Percentiles rank a stretch among this genome's conserved stretches.
Conservation (phyloP, 768 basidiomycete genomes). For the Kwoniella newhampshirensis region DNA sequence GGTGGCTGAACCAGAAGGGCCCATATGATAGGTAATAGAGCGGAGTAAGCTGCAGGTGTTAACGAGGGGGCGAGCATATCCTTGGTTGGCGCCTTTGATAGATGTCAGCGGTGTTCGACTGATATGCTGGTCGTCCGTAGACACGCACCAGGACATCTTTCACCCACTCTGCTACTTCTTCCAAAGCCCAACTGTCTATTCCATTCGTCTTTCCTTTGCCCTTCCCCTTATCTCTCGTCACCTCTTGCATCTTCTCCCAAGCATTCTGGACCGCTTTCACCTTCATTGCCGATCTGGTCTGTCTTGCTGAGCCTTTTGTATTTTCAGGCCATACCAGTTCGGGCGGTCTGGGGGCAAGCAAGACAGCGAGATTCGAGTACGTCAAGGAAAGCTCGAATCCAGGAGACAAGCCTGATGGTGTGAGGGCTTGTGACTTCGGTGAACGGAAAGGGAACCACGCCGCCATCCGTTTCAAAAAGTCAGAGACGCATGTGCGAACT, state of each 20-base stretch:
- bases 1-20: constrained; percentile 53
- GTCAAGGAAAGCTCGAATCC: constrained; percentile 43
- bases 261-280: constrained; percentile 31
- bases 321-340: constrained; percentile 17
- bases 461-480: constrained; percentile 69
- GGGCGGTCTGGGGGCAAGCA: constrained; percentile 39
- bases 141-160: constrained; percentile 42
- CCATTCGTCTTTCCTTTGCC: constrained; percentile 10
- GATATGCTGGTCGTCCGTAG: background rate
- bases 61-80: constrained; percentile 39
- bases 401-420: constrained; percentile 22
- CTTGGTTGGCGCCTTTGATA: constrained; percentile 28
- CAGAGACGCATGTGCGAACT: constrained; percentile 32
- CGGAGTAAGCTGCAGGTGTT: constrained; percentile 40
- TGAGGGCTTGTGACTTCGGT: constrained; percentile 1
- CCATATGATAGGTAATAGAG: constrained; percentile 51
- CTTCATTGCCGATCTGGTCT: constrained; percentile 1
- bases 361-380: constrained; percentile 47
- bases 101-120: background rate
- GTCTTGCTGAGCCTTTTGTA: constrained; percentile 11
- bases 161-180: constrained; percentile 52
- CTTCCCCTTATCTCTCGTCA: constrained; percentile 32
- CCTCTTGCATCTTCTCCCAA: constrained; percentile 35
- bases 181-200: constrained; percentile 40
- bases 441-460: constrained; percentile 76